Base-by-base conservation (phyloP, 768 basidiomycete genomes). In the Tricholoma bakamatsutake region DNA sequence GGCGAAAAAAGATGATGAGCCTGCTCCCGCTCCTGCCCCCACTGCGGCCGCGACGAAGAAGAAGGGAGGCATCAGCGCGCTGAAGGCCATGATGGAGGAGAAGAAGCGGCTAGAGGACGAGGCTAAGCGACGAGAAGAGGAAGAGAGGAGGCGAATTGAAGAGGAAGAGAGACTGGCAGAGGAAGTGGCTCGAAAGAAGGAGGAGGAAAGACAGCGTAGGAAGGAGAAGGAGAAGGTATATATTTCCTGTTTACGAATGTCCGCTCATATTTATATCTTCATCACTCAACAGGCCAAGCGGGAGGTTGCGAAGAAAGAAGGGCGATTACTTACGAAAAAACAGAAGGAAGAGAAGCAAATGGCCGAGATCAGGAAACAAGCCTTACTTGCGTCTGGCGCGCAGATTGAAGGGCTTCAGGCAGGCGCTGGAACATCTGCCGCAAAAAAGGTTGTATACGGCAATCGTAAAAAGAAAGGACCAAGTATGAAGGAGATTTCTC, bases 311-410 rank as follows among this genome's bases (percentile, higher is more conserved):
- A 93, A 90, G 80, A 96, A 94, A 69, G 95, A 98, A 73, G 97
- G 97, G 21, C 83, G 89, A 46, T 74, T 96, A 24, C 79, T 98
- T 50, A 98, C 96, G n/a, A 94, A 96, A 71, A 97, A 95, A 72
- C 95, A 98, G 69, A 96, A 93, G 71, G 89, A 92, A 65, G 95
- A 98, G 68, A 86, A 81, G 62, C 90, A 89, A 18, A 88, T 85
- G 61, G 94, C 93, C 2, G 95, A 98, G 69, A 83, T 92, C 30
- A 86, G 94, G 54, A 90, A 85, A 67, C 84, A 96, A 67, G 95
- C 96, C 2, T 80, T 98, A 52, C 77, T 98, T 50, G 88, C 90
- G 17, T 88, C 90, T 34, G 94, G 93, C 50, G 88, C 89, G 48
- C 85, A 87, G 62, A 88, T 99, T 57, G 94, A 95, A 64, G 97